phyloP scores from a whole-genome alignment of 257 asterid genomes.

The Sherardia arvensis region DNA sequence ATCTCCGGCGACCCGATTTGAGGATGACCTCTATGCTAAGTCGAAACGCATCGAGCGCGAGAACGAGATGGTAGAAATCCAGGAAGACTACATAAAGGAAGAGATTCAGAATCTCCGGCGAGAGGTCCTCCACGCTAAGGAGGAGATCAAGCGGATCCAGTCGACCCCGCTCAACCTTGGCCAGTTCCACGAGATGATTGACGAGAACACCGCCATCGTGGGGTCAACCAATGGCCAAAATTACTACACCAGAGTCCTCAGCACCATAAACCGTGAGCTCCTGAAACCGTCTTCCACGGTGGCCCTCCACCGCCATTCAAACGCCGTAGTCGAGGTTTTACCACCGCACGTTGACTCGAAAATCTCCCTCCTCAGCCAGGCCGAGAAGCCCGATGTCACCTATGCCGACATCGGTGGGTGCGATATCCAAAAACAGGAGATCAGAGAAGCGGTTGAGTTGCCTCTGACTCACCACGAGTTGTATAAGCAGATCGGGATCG shows the following conservation, averaged over 20 bases:
- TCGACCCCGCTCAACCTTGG: slow-evolving; percentile 72
- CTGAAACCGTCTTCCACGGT: slow-evolving; percentile 78
- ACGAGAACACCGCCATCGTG: slow-evolving; percentile 61
- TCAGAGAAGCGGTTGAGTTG: slow-evolving; percentile 79
- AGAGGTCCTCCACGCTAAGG: slow-evolving; percentile 65
- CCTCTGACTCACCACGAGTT: slow-evolving; percentile 77
- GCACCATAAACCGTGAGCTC: slow-evolving; percentile 68
- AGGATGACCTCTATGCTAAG: slow-evolving; percentile 64
- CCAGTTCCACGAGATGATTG: slow-evolving; percentile 89
- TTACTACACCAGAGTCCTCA: slow-evolving; percentile 58
- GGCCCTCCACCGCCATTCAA: slow-evolving; percentile 70
- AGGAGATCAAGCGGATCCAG: slow-evolving; percentile 82
- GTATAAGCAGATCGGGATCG: slow-evolving; percentile 79
- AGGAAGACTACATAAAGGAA: slow-evolving; percentile 74
- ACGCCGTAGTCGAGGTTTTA: slow-evolving; percentile 69
- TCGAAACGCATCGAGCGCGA: slow-evolving; percentile 59
- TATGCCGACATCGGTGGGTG: slow-evolving; percentile 81
- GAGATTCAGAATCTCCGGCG: slow-evolving; percentile 79
- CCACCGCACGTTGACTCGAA: slow-evolving; percentile 82
- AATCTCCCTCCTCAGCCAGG: slow-evolving; percentile 69
- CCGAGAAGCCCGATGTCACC: slow-evolving; percentile 75
- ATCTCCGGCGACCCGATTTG: slow-evolving; percentile 31
- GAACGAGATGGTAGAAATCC: slow-evolving; percentile 67
- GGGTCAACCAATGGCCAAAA: slow-evolving; percentile 78
- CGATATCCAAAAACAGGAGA: slow-evolving; percentile 82